phyloP scores from a whole-genome alignment of 176 grass and related monocot genomes.

The Oryza officinalis region DNA sequence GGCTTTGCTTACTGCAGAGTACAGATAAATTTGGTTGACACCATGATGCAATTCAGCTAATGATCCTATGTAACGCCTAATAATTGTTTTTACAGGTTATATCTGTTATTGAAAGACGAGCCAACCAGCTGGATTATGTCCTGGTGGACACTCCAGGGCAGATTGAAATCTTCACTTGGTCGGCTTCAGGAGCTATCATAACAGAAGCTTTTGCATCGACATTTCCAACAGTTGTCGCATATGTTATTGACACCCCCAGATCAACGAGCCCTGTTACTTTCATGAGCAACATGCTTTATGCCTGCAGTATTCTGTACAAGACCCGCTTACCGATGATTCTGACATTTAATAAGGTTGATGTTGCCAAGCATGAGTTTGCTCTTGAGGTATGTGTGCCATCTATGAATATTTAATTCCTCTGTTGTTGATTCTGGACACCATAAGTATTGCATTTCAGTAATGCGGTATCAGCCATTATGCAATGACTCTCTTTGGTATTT shows the following conservation, averaged over 20 bases:
- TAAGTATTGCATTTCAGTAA: neutral
- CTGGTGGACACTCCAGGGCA: constrained; percentile 93
- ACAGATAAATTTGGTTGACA: neutral
- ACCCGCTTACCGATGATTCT: constrained; percentile 80
- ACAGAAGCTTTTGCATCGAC: constrained; percentile 96
- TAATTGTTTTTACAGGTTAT: constrained; percentile 67
- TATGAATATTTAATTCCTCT: neutral
- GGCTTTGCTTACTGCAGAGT: neutral
- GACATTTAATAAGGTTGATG: constrained; percentile 94
- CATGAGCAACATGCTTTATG: constrained; percentile 99
- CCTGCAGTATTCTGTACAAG: constrained; percentile 95
- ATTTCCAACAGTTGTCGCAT: constrained; percentile 90
- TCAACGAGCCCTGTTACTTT: constrained; percentile 85
- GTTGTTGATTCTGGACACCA: neutral
- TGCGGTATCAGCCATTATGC: neutral
- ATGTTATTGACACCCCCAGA: constrained; percentile 87
- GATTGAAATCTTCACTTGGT: constrained; percentile 99
- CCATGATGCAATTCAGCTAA: neutral
- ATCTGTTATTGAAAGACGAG: constrained; percentile 84
- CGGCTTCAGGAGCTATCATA: constrained; percentile 95
- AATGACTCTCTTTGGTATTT: neutral
- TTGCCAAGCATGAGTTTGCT: constrained; percentile 84
- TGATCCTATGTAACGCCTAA: neutral
- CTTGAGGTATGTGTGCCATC: constrained; percentile 52
- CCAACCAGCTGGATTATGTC: constrained; percentile 87